Conservation (phyloP, 116 monocot species). For the Zostera marina region DNA sequence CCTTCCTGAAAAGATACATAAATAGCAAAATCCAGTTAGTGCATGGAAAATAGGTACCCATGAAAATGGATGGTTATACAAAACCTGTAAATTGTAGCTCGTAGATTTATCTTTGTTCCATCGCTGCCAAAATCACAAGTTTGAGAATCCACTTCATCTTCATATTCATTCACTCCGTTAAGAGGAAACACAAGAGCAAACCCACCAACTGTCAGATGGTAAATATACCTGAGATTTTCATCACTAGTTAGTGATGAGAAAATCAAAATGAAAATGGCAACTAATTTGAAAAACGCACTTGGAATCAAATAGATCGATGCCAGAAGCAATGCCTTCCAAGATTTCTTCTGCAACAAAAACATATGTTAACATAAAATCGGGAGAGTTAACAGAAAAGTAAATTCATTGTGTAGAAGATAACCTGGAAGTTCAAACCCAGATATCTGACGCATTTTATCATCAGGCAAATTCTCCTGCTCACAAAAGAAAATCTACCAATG, state of each 20-base stretch:
- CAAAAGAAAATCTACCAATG: background rate
- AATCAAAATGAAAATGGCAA: background rate
- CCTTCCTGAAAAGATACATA: slow-evolving; percentile 33
- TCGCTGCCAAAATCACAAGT: slow-evolving; percentile 28
- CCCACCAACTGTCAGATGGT: slow-evolving; percentile 78
- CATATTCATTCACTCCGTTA: slow-evolving; percentile 19
- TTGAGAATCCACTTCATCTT: slow-evolving; percentile 7
- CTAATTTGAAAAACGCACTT: slow-evolving; percentile 30
- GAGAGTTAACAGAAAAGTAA: background rate
- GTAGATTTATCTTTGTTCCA: slow-evolving; percentile 73
- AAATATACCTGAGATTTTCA: slow-evolving; percentile 60
- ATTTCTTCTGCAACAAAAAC: slow-evolving; percentile 53
- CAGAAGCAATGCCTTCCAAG: slow-evolving; percentile 80
- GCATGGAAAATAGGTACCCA: no score
- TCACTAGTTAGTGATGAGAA: background rate
- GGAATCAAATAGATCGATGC: slow-evolving; percentile 90
- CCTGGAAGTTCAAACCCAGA: slow-evolving; percentile 87
- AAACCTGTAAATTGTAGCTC: slow-evolving; percentile 68
- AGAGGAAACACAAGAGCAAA: slow-evolving; percentile 75
- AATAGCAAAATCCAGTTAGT: no score
- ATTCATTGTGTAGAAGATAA: slow-evolving; percentile 8
- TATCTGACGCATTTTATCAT: slow-evolving; percentile 49
- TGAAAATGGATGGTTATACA: background rate
- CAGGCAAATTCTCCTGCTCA: slow-evolving; percentile 50
- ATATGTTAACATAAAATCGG: background rate